Evolutionary conservation across 495 filamentous ascomycete genomes (phyloP), one percentile per base, ranked within the genome.

Genomic region (Penicillium alfredii): DNA sequence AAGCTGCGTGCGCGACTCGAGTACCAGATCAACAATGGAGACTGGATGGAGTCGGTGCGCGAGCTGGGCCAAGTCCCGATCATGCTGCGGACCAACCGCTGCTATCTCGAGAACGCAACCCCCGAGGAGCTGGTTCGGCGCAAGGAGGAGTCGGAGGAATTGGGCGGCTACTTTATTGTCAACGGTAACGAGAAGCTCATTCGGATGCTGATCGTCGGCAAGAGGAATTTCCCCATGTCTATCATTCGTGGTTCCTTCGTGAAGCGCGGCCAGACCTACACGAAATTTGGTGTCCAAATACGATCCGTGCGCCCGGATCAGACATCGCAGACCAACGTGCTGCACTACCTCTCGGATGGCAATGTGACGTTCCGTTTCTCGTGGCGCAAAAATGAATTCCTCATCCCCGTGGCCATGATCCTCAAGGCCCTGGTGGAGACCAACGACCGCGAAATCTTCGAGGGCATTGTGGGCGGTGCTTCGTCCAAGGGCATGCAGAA

Each of bases 321-420:
- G 63, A 95, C 88, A 11, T 95, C 90, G 9, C 92, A 97, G 56
- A 97, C 90, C 8, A 97, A 96, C 49, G 88, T 94, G 15, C 72
- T 98, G 15, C 92, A 98, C 61, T 98, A 96, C 63, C 79, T 96
- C 30, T 82, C 72, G 42, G 90, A 97, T 60, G 92, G 92, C 44
- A 96, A 95, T 58, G 78, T 96, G 41, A 95, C 84, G 2, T 94
- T 98, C 68, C 77, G 92, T 24, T 97, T 98, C 63, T 95, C 90
- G 1, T 98, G 92, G 92, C 74, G 90, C 44, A 98, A 98, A 71
- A 86, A 86, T 45, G 92, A 97, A 64, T 98, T 84, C 55, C 73
- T 96, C 14, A 74, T 98, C 9, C 92, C 92, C 11, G 84, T 87
- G 41, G 81, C 95, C 75, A 96, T 98, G 92, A 77, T 96, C 9